Conservation (phyloP, 371 early-diverging fungal genomes). For the Saksenaea oblongispora region DNA sequence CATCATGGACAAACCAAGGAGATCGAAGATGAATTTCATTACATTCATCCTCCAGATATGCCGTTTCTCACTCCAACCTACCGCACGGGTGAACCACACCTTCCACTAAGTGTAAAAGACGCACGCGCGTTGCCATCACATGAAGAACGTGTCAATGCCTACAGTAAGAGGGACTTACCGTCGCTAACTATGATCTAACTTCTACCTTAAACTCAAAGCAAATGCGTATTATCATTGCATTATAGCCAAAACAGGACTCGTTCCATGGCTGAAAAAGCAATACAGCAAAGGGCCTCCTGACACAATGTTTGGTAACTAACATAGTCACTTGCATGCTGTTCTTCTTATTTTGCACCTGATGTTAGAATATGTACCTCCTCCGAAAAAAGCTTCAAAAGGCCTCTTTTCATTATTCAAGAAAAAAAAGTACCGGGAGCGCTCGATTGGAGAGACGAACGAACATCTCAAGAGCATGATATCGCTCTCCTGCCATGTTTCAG, state of each 20-base stretch:
- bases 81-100: slow-evolving; percentile 13
- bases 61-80: slow-evolving; percentile 14
- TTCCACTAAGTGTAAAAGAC: slow-evolving; percentile 6
- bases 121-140: background rate
- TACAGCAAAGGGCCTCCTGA: slow-evolving; percentile 31
- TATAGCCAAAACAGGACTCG: slow-evolving; percentile 20
- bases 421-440: background rate
- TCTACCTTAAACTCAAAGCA: slow-evolving; percentile 14
- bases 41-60: background rate
- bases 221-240: slow-evolving; percentile 30
- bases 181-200: too few species aligned
- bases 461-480: slow-evolving; percentile 1
- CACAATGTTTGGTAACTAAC: slow-evolving; percentile 19
- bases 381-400: background rate
- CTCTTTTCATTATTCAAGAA: slow-evolving; percentile 1
- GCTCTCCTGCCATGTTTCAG: background rate
- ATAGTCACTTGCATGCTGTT: background rate
- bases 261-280: slow-evolving; percentile 32
- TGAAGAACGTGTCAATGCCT: slow-evolving; percentile 7
- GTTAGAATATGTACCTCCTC: slow-evolving; percentile 9
- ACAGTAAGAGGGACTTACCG: too few species aligned
- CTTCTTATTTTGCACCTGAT: background rate
- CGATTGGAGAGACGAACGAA: background rate
- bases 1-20: background rate
- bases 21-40: background rate